Evolutionary conservation across 805 yeast genomes (phyloP).

Genomic region (Saccharomyces jurei): DNA sequence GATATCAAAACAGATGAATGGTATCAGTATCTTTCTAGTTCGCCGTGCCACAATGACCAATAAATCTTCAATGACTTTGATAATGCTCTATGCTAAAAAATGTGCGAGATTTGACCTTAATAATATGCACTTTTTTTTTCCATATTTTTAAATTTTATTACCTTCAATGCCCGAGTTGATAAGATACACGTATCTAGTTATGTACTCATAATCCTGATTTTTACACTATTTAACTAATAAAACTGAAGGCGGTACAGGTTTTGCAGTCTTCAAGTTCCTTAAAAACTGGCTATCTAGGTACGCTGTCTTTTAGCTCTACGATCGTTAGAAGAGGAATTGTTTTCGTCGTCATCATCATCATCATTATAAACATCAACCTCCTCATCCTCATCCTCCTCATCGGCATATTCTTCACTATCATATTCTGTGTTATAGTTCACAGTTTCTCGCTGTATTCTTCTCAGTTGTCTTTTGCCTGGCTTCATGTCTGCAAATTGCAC

Average conservation of each 20-base stretch:
- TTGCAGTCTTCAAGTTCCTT: not conserved
- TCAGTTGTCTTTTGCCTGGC: constrained; percentile 23
- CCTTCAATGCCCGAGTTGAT: not conserved
- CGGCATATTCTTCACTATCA: constrained; percentile 11
- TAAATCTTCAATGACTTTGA: not conserved
- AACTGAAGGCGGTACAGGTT: not conserved
- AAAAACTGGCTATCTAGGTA: not conserved
- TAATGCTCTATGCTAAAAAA: not conserved
- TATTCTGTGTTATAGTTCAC: constrained; percentile 14
- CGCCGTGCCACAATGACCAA: not conserved
- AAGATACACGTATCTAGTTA: not conserved
- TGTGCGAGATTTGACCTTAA: not conserved
- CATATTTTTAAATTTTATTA: not conserved
- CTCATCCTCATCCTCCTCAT: constrained; percentile 10
- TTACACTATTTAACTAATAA: not conserved
- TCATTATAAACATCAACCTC: constrained; percentile 1
- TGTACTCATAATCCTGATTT: not conserved
- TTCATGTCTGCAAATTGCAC: constrained; percentile 42
- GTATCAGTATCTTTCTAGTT: not conserved
- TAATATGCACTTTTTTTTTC: not conserved
- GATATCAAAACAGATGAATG: not conserved
- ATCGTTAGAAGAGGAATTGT: constrained; percentile 1
- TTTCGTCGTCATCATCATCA: constrained; percentile 9
- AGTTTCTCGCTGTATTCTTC: constrained; percentile 22
- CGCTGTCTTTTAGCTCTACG: not conserved